Evolutionary conservation across 1,284 basidiomycete genomes (phyloP).

Genomic region (Hortiboletus rubellus): DNA sequence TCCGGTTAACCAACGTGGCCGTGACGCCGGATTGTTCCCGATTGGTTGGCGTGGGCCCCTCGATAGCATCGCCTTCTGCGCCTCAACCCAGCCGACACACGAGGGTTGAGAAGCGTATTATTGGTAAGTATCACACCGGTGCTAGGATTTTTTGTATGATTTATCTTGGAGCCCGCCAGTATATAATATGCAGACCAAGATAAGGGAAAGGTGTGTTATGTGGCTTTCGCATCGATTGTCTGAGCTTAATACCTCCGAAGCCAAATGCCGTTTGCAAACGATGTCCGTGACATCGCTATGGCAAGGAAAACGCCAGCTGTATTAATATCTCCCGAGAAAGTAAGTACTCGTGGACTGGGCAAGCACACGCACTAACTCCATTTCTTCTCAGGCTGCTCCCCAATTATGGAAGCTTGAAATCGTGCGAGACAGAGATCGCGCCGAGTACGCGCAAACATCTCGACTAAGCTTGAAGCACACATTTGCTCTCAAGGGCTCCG

Average conservation of each 20-base stretch:
- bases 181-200: conserved; percentile 65
- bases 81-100: conserved; percentile 68
- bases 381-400: conserved; percentile 59
- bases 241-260: conserved; percentile 38
- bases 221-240: background rate
- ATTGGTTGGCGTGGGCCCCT: conserved; percentile 69
- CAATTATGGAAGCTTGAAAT: conserved; percentile 77
- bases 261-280: conserved; percentile 76
- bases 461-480: conserved; percentile 63
- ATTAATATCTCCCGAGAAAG: conserved; percentile 61
- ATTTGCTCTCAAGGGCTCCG: conserved; percentile 64
- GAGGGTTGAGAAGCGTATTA: conserved; percentile 72
- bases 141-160: background rate
- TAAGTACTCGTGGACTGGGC: conserved; percentile 23
- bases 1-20: conserved; percentile 72
- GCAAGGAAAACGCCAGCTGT: conserved; percentile 61
- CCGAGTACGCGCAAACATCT: conserved; percentile 39
- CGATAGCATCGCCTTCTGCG: conserved; percentile 61
- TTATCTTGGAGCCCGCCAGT: conserved; percentile 41
- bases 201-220: conserved; percentile 61
- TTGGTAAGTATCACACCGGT: conserved; percentile 47
- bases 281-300: conserved; percentile 72
- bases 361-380: conserved; percentile 4
- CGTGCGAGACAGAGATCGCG: conserved; percentile 49
- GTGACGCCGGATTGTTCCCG: conserved; percentile 66